Base-by-base conservation (phyloP, 257 asterid genomes). In the Primulina eburnea region DNA sequence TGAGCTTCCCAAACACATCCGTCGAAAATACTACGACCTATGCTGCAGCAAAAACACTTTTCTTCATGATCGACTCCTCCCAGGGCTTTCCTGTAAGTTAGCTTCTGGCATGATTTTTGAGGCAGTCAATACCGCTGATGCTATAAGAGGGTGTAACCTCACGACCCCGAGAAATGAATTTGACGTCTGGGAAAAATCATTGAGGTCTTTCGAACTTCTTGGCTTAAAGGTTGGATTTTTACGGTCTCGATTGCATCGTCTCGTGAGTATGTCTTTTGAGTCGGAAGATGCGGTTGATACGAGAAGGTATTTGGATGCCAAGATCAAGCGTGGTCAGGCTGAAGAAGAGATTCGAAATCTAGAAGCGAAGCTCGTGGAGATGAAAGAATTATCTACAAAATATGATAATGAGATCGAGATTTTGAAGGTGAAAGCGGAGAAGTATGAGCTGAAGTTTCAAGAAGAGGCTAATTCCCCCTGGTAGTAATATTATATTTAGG, bases 31-130 rank as follows among this genome's bases (percentile, higher is more conserved):
- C 83, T 87, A 84, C 9, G 82, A 87, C 11, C 83, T 87, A 4
- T 89, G 96, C 82, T 47, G 81, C 76, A 75, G 84, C 75, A 81
- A 78, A 81, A 82, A 77, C 10, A 73, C 84, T 29, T 82, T 70
- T 58, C 88, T 86, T 34, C 90, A 86, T 8, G 79, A 71, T 17
- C 65, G 70, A 14, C 70, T 85, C 64, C 74, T 83, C 63, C 78
- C 84, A 0, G 82, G 88, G 26, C 83, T 86, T 35, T 61, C 73
- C 72, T 58, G 21, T 34, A 83, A 83, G 74, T 69, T 86, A 60
- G 82, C 79, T 2, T 80, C 86, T 2, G 86, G 86, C 30, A 67
- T 86, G 58, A 80, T 86, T 24, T 83, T 78, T 16, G 86, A 82
- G 73, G 61, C 77, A 0, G 85, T 85, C 21, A 78, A 59, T 67